phyloP scores from a whole-genome alignment of 2,329 filamentous ascomycete species.

The Penicillium occitanis region DNA sequence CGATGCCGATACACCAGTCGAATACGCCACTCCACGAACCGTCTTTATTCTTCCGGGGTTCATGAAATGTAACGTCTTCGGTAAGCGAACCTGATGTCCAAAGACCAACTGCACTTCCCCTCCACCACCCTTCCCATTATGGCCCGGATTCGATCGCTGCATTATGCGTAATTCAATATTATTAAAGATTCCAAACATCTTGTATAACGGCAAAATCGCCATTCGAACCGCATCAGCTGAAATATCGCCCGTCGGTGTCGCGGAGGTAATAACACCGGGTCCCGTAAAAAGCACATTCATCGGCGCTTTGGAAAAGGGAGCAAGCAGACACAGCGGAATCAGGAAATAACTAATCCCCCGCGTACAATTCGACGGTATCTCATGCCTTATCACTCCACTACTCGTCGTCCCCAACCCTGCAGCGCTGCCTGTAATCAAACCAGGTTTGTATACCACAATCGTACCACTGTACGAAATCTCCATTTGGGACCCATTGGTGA shows the following conservation, averaged over 20 bases:
- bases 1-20: constrained; percentile 83
- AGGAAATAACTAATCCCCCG: constrained; percentile 91
- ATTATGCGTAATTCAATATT: constrained; percentile 82
- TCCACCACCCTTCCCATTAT: constrained; percentile 74
- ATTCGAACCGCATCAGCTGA: constrained; percentile 92
- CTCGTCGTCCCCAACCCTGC: constrained; percentile 68
- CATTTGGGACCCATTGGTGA: constrained; percentile 93
- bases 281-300: constrained; percentile 89
- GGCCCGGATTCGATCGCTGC: constrained; percentile 73
- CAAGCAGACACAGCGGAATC: constrained; percentile 81
- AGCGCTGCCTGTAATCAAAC: constrained; percentile 82
- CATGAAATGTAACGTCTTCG: constrained; percentile 88
- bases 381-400: constrained; percentile 73
- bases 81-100: constrained; percentile 86
- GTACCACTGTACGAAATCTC: constrained; percentile 97
- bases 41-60: constrained; percentile 81
- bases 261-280: constrained; percentile 85
- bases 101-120: constrained; percentile 93
- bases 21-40: constrained; percentile 90
- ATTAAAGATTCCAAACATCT: constrained; percentile 83
- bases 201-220: constrained; percentile 84
- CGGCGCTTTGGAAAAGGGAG: constrained; percentile 87
- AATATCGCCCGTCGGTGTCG: constrained; percentile 80
- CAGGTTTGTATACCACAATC: constrained; percentile 85
- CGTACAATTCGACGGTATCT: constrained; percentile 71